Conservation (phyloP, 2,329 filamentous ascomycete species). For the Pochonia chlamydosporia region DNA sequence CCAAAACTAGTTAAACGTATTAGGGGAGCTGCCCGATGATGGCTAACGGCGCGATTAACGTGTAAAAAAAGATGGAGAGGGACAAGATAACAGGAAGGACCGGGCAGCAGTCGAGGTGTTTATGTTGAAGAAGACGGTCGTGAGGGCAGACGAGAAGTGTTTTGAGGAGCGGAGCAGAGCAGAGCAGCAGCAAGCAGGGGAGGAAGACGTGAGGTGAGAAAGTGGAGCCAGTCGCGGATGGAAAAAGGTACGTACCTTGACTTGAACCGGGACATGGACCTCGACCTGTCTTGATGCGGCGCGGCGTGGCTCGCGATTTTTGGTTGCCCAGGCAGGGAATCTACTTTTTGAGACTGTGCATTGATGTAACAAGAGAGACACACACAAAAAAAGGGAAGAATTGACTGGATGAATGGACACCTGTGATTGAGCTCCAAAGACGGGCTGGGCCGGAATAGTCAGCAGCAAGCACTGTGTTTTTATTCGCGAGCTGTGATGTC, state of each 20-base stretch:
- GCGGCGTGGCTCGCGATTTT: constrained; percentile 12
- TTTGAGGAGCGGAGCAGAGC: constrained; percentile 28
- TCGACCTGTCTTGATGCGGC: constrained; percentile 2
- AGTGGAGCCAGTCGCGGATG: constrained; percentile 11
- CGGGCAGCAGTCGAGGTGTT: constrained; percentile 25
- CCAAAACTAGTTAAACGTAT: constrained; percentile 21
- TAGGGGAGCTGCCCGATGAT: constrained; percentile 18
- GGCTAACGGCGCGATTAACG: constrained; percentile 17
- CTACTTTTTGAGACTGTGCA: no score
- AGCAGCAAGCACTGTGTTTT: constrained; percentile 1
- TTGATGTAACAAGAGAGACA: no score
- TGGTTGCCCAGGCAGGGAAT: constrained; percentile 13
- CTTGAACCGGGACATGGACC: no score
- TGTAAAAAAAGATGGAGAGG: constrained; percentile 12
- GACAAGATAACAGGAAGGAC: constrained; percentile 17
- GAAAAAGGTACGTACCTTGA: constrained; percentile 13
- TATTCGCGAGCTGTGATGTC: constrained; percentile 3
- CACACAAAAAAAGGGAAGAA: not conserved
- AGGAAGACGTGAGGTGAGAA: constrained; percentile 17
- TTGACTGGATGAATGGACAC: not conserved
- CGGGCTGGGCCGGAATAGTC: no score
- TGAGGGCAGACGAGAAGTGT: constrained; percentile 30
- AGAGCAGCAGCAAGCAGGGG: constrained; percentile 24
- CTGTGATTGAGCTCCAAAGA: no score
- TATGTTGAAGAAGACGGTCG: constrained; percentile 24